phyloP scores from a whole-genome alignment of 2,329 filamentous ascomycete species.

The Botryosphaeria dothidea region DNA sequence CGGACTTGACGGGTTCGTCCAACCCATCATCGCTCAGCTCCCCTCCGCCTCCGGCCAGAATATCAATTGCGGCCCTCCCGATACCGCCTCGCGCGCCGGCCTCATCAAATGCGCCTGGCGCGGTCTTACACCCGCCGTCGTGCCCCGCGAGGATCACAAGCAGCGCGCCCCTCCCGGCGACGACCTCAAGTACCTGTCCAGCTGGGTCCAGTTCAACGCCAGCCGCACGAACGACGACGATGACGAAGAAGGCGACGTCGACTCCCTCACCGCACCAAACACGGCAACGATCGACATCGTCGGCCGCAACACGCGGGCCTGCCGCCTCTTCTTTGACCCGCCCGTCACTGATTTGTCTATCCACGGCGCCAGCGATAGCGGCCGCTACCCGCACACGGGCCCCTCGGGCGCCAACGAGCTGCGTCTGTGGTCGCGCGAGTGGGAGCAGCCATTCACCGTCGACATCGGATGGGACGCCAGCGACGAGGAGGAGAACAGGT shows the following conservation, averaged over 20 bases:
- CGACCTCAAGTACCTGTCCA: slow-evolving; percentile 41
- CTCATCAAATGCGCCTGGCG: slow-evolving; percentile 70
- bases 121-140: slow-evolving; percentile 67
- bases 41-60: slow-evolving; percentile 68
- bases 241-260: background rate
- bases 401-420: slow-evolving; percentile 67
- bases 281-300: slow-evolving; percentile 66
- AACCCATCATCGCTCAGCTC: slow-evolving; percentile 64
- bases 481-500: slow-evolving; percentile 24
- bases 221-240: slow-evolving; percentile 31
- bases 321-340: slow-evolving; percentile 68
- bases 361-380: slow-evolving; percentile 60
- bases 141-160: slow-evolving; percentile 35
- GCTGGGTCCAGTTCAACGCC: slow-evolving; percentile 68
- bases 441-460: slow-evolving; percentile 75
- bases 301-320: slow-evolving; percentile 76
- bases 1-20: slow-evolving; percentile 37
- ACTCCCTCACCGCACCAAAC: slow-evolving; percentile 25
- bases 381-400: slow-evolving; percentile 65
- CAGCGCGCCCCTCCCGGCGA: slow-evolving; percentile 41
- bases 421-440: slow-evolving; percentile 79
- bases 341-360: slow-evolving; percentile 67
- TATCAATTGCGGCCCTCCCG: slow-evolving; percentile 41
- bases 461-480: slow-evolving; percentile 64
- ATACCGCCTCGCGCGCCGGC: slow-evolving; percentile 47